These are phyloP conservation scores for Yamadazyma dendronema DNA, from an alignment of 1,139 yeast genomes.

Conservation along the genomic window DNA sequence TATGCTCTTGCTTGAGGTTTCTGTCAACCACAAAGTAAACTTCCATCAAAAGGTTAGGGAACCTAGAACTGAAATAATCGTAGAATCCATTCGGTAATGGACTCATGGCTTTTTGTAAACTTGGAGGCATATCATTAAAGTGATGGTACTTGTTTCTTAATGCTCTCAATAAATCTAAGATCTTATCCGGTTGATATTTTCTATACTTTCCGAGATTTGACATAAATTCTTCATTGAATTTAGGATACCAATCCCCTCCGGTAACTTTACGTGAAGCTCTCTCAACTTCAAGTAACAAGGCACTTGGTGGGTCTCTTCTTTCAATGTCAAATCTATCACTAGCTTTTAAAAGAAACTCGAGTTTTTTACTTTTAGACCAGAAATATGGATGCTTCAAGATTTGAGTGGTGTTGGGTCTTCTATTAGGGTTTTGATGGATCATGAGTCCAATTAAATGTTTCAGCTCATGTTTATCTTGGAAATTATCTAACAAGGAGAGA, in stretches of 20 bases:
- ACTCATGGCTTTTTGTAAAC: conserved; percentile 60
- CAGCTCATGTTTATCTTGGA: conserved; percentile 61
- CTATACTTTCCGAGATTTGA: conserved; percentile 88
- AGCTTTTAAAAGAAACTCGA: conserved; percentile 80
- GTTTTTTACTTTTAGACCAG: conserved; percentile 73
- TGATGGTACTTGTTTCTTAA: conserved; percentile 91
- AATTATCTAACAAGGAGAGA: conserved; percentile 41
- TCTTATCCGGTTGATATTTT: conserved; percentile 73
- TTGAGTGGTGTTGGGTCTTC: conserved; percentile 69
- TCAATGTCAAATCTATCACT: conserved; percentile 92
- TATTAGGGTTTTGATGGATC: conserved; percentile 65
- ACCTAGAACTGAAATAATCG: conserved; percentile 65
- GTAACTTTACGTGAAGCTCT: conserved; percentile 50
- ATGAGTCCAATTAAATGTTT: conserved; percentile 67
- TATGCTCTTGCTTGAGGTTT: conserved; percentile 59
- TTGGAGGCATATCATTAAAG: conserved; percentile 79
- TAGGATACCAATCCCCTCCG: conserved; percentile 73
- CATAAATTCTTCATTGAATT: conserved; percentile 67
- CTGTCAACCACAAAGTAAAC: conserved; percentile 64
- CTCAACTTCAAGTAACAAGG: conserved; percentile 60
- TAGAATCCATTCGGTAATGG: conserved; percentile 85
- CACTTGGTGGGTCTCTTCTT: conserved; percentile 82
- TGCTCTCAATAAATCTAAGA: conserved; percentile 86
- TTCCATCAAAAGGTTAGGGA: conserved; percentile 78
- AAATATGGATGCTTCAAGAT: conserved; percentile 85